Evolutionary conservation across 2,329 filamentous ascomycete genomes (phyloP).

Genomic region (Pyricularia sp.): DNA sequence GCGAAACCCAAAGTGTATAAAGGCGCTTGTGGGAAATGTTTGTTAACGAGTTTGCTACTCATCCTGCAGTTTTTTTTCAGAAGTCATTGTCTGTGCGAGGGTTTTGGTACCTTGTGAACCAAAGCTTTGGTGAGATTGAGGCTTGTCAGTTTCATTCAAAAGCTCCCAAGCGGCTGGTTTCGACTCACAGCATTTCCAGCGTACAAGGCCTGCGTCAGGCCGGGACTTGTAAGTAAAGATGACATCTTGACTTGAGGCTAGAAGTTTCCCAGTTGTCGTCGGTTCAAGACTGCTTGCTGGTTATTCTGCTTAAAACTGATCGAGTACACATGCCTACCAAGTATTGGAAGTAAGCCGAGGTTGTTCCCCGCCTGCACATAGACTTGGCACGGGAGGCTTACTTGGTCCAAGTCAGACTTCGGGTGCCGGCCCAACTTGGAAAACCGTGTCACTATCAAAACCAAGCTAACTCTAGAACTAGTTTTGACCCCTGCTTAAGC

Average conservation of each 20-base stretch:
- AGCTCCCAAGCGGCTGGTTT: background rate
- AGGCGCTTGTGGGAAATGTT: constrained; percentile 8
- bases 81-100: background rate
- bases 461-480: background rate
- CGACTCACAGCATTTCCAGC: constrained; percentile 13
- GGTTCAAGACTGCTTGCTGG: background rate
- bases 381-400: background rate
- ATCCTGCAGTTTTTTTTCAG: background rate
- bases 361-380: background rate
- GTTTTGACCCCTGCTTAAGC: background rate
- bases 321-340: background rate
- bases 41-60: background rate
- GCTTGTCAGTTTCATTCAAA: background rate
- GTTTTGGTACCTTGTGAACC: background rate
- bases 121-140: background rate
- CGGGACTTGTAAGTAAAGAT: background rate
- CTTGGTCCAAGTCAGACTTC: background rate
- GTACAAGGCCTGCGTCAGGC: constrained; percentile 11
- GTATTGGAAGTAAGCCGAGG: background rate
- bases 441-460: background rate
- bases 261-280: background rate
- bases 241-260: background rate
- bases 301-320: background rate
- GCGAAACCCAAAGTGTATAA: constrained; percentile 12
- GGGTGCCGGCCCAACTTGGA: background rate